A percentile compares a stretch with the other conserved stretches of the same genome.
These are phyloP conservation scores for Starmera dryadoides DNA, from an alignment of 805 yeast species.

Conservation along the genomic window DNA sequence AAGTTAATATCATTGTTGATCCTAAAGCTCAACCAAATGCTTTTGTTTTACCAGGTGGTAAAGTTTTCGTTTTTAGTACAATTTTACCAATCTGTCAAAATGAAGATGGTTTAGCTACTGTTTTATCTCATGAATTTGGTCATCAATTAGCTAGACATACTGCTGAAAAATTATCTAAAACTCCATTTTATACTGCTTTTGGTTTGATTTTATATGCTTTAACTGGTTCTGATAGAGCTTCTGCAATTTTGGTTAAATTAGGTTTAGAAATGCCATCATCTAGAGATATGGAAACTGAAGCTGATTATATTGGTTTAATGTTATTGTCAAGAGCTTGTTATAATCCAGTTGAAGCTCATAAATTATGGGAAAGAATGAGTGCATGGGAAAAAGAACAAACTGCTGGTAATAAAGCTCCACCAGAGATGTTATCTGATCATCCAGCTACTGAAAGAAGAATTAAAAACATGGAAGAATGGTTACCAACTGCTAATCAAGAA, in stretches of 20 bases:
- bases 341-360: conserved; percentile 65
- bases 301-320: conserved; percentile 90
- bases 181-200: conserved; percentile 59
- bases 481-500: conserved; percentile 38
- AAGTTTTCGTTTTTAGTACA: conserved; percentile 80
- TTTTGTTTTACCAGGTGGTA: conserved; percentile 92
- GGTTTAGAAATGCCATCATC: conserved; percentile 75
- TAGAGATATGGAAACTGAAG: conserved; percentile 92
- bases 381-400: conserved; percentile 32
- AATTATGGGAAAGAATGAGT: conserved; percentile 80
- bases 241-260: conserved; percentile 46
- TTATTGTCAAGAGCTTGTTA: conserved; percentile 88
- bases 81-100: conserved; percentile 71
- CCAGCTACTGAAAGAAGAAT: conserved; percentile 78
- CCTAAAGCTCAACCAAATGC: conserved; percentile 86
- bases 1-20: conserved; percentile 69
- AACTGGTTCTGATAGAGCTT: conserved; percentile 52
- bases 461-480: conserved; percentile 59
- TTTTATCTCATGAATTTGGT: conserved; percentile 85
- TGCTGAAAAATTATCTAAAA: conserved; percentile 70
- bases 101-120: conserved; percentile 94
- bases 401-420: conserved; percentile 19
- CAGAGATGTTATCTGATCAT: conserved; percentile 79
- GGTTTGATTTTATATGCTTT: conserved; percentile 47
- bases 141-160: conserved; percentile 93